Conservation (phyloP, 148 eudicot species). For the Amaranthus palmeri region DNA sequence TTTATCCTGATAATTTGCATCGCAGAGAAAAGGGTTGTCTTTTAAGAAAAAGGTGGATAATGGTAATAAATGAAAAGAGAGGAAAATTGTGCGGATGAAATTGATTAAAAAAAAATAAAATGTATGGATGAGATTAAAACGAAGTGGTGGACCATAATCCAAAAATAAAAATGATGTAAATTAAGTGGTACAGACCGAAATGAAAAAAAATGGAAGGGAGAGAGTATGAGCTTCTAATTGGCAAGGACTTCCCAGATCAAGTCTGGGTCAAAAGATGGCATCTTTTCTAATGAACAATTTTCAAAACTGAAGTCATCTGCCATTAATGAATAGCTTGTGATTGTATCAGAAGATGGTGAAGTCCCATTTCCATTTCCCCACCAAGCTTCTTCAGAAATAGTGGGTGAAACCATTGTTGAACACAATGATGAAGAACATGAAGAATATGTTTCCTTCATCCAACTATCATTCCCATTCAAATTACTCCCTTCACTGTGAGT, state of each 20-base stretch:
- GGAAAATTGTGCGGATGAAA: too few relatives aligned
- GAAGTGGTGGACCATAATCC: too few relatives aligned
- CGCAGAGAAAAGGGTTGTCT: too few relatives aligned
- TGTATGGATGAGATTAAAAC: too few relatives aligned
- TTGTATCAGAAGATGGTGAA: constrained; percentile 39
- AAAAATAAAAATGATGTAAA: too few relatives aligned
- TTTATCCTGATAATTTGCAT: neutral
- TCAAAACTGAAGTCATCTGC: constrained; percentile 32
- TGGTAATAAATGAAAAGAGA: too few relatives aligned
- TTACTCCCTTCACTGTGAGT: neutral
- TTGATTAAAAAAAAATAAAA: too few relatives aligned
- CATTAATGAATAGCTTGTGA: constrained; percentile 24
- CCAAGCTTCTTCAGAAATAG: constrained; percentile 48
- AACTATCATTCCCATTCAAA: constrained; percentile 21
- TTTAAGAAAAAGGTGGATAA: too few relatives aligned
- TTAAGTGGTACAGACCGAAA: too few relatives aligned
- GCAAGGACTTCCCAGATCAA: constrained; percentile 90
- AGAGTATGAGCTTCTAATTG: constrained; percentile 19
- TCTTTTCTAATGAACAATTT: constrained; percentile 51
- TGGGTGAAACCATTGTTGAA: constrained; percentile 30
- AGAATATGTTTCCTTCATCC: constrained; percentile 21
- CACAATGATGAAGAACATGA: constrained; percentile 35
- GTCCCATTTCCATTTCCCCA: constrained; percentile 34
- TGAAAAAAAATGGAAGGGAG: too few relatives aligned
- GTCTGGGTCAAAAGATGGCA: constrained; percentile 86